A percentile compares a stretch with the other conserved stretches of the same genome.
These are phyloP conservation scores for Extremus antarcticus DNA, from an alignment of 495 filamentous ascomycete species.

Conservation along the genomic window DNA sequence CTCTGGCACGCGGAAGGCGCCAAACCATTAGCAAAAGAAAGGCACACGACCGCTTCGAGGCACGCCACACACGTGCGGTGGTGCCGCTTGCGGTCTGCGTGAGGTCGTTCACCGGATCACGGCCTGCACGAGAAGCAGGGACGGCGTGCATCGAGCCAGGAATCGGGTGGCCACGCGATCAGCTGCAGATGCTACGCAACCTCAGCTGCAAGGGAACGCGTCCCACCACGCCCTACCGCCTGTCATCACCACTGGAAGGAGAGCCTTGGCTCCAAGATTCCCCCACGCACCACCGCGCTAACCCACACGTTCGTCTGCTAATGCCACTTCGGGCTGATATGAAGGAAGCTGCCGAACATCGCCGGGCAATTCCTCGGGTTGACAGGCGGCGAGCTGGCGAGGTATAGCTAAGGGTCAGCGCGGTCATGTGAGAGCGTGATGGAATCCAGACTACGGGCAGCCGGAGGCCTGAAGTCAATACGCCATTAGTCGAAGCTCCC, in stretches of 20 bases:
- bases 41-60: conserved; percentile 1
- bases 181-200: neutral
- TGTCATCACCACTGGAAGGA: neutral
- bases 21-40: conserved; percentile 8
- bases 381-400: too few relatives aligned
- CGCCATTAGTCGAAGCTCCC: neutral
- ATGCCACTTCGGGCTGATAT: neutral
- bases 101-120: neutral
- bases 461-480: too few relatives aligned
- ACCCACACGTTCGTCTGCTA: neutral
- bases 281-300: neutral
- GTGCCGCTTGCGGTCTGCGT: neutral
- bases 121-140: neutral
- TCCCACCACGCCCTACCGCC: neutral
- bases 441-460: neutral
- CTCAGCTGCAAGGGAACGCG: neutral
- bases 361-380: neutral
- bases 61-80: neutral
- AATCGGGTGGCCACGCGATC: neutral
- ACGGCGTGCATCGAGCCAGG: neutral
- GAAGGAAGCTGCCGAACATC: neutral
- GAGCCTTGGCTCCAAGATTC: neutral
- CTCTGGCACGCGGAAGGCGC: neutral
- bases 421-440: neutral
- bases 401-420: neutral